Evolutionary conservation across 345 rosid genomes (phyloP), one percentile per base, ranked within the genome.

Genomic region (Anastatica hierochuntica): DNA sequence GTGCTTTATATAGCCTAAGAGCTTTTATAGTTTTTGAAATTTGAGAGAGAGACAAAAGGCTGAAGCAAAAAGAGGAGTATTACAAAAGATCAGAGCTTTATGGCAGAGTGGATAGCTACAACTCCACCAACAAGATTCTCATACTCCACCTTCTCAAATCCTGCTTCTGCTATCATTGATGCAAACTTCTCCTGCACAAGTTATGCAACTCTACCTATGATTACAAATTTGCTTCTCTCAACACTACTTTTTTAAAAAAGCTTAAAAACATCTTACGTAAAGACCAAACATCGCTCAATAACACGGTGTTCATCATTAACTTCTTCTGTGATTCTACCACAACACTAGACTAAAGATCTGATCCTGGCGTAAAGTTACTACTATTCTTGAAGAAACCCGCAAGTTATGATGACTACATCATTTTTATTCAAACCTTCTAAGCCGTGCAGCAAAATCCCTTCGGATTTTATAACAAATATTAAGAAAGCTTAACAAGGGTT

Each of bases 111-210:
- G 48, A 90, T 81, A 63, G 96, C 85, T 8, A 88, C 95, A 17
- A 92, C 94, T 56, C 98, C 98, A 7, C 90, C 95, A 0, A 88
- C 90, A 10, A 92, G 81, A 76, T 92, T 85, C 74, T 92, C 98
- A 37, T 85, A 92, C 71, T 85, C 98, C 37, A 92, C 95, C 73
- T 76, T 88, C 79, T 85, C 80, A 71, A 92, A 92, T 49, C 96
- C 96, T 14, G 90, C 86, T 26, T 81, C 96, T 19, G 83, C 83
- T 12, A 92, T 83, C 96, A 92, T 83, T 11, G 88, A 66, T 10
- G 95, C 98, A 44, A 88, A 92, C 47, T 66, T 75, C 61, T 83
- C 96, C 92, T 84, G 81, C 76, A 66, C n/a, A n/a, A n/a, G n/a
- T n/a, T n/a, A n/a, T n/a, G n/a, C n/a, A n/a, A n/a, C n/a, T n/a